A percentile compares a stretch with the other conserved stretches of the same genome.
These are phyloP conservation scores for Yamagishiella unicocca DNA, from an alignment of 139 green algal genomes.

Conservation along the genomic window DNA sequence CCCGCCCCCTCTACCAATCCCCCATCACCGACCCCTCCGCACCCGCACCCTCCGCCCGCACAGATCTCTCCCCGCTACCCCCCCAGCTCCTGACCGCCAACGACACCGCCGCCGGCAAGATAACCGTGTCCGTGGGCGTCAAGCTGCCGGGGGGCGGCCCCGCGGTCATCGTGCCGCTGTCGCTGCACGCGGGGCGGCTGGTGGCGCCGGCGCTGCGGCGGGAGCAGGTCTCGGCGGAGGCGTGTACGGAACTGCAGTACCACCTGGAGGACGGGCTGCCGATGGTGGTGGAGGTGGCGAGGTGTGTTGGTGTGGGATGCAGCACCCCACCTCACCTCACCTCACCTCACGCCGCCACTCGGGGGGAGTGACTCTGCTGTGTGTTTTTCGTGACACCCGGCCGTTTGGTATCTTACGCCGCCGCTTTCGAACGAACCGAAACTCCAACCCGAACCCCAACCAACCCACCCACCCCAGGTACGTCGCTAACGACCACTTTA, in stretches of 20 bases:
- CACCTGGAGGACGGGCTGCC: slow-evolving; percentile 45
- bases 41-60: background rate
- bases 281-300: slow-evolving; percentile 47
- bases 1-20: background rate
- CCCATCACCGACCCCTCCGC: background rate
- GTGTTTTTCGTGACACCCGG: too few species aligned
- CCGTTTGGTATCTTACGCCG: too few species aligned
- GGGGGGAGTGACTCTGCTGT: too few species aligned
- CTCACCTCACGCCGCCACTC: too few species aligned
- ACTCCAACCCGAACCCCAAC: background rate
- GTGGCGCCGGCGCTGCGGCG: slow-evolving; percentile 7
- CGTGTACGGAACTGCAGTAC: slow-evolving; percentile 17
- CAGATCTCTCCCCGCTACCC: slow-evolving; percentile 29
- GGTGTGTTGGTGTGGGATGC: background rate
- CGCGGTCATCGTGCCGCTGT: background rate
- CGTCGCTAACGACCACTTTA: slow-evolving; percentile 8
- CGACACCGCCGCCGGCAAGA: slow-evolving; percentile 32
- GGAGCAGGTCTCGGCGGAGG: slow-evolving; percentile 24
- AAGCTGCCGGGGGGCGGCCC: slow-evolving; percentile 35
- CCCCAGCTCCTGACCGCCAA: slow-evolving; percentile 20
- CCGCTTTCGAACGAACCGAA: too few species aligned
- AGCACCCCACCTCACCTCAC: background rate
- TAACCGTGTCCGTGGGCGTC: slow-evolving; percentile 9
- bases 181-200: background rate
- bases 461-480: slow-evolving; percentile 18